Evolutionary conservation across 164 flowering plant species (phyloP), one percentile per base, ranked within the genome.

Genomic region (Taxillus chinensis): DNA sequence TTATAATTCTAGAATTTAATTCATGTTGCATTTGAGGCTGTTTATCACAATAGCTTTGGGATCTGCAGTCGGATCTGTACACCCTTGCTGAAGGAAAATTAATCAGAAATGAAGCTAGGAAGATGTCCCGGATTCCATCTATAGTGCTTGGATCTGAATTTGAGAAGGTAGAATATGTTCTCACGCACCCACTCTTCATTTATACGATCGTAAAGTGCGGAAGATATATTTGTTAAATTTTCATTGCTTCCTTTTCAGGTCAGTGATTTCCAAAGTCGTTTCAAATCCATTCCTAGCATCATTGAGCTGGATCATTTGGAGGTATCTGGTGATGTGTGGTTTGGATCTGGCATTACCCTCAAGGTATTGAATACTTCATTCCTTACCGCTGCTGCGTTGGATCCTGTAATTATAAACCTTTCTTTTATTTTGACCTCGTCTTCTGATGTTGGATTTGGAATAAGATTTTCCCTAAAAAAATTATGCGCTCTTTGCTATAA

Each of bases 311-410:
- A 57, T 57, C 38, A 42, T 57, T 41, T 57, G 60, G 39, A 57
- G 60, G 60, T 57, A 10, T 13, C 60, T 39, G 60, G 60, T 11
- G 42, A 57, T 57, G 60, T 57, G n/a, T 57, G 60, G 60, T 57
- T 57, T 57, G 60, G 60, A 39, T 6, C 41, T 57, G 45, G 45
- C 12, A 41, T 57, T 10, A 57, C 45, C 12, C 60, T 57, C 41
- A 57, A 57, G 60, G 60, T 57, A 57, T 57, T 1, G 6, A 5
- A 52, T 52, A n/a, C 16, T 17, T 8, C 16, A 5, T 5, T 52
- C 5, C 17, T 52, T 3, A 11, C 13, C 9, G 1, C 0, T 48
- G 9, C 13, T 11, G 10, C 51, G 4, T 48, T 48, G 51, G 1
- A 3, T 11, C 7, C 3, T 7, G 51, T 48, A 8, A 11, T 48